A percentile compares a stretch with the other conserved stretches of the same genome.
phyloP scores from a whole-genome alignment of 371 early-diverging fungal genomes.

The Quaeritorhiza haematococci region DNA sequence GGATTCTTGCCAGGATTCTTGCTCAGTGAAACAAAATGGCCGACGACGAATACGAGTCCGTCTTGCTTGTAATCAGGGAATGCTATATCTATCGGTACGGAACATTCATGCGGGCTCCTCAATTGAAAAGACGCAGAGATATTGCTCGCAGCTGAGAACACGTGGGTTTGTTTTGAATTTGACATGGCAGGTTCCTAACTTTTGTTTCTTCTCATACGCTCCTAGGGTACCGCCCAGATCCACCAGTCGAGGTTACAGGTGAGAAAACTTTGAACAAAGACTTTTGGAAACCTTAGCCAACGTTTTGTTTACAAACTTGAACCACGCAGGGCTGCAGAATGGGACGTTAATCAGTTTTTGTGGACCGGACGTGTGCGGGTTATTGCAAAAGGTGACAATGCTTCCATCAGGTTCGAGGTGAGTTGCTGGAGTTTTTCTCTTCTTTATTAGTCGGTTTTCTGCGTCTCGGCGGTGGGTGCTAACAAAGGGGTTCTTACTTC shows the following conservation, averaged over 20 bases:
- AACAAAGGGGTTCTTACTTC: not conserved
- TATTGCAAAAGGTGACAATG: slow-evolving; percentile 61
- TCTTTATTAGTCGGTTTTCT: not conserved
- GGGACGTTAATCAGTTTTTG: slow-evolving; percentile 74
- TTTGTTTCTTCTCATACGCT: too few species aligned
- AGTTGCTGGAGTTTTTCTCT: not conserved
- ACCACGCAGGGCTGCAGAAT: slow-evolving; percentile 69
- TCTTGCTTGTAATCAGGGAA: slow-evolving; percentile 74
- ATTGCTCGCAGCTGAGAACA: too few species aligned
- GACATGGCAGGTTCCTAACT: too few species aligned
- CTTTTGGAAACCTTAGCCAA: not conserved
- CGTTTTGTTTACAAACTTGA: not conserved
- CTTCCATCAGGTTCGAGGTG: slow-evolving; percentile 75
- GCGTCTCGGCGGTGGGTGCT: too few species aligned
- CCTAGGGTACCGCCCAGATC: slow-evolving; percentile 72
- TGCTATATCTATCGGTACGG: slow-evolving; percentile 56
- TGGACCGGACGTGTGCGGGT: slow-evolving; percentile 84
- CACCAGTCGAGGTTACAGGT: slow-evolving; percentile 70
- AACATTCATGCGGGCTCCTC: too few species aligned
- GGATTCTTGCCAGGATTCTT: too few species aligned
- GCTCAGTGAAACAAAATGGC: too few species aligned
- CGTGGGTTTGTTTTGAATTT: too few species aligned
- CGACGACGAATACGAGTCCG: slow-evolving; percentile 72
- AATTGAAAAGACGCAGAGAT: too few species aligned
- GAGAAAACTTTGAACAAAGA: slow-evolving; percentile 8